Base-by-base conservation (phyloP, 164 flowering plant genomes). In the Aristolochia contorta region DNA sequence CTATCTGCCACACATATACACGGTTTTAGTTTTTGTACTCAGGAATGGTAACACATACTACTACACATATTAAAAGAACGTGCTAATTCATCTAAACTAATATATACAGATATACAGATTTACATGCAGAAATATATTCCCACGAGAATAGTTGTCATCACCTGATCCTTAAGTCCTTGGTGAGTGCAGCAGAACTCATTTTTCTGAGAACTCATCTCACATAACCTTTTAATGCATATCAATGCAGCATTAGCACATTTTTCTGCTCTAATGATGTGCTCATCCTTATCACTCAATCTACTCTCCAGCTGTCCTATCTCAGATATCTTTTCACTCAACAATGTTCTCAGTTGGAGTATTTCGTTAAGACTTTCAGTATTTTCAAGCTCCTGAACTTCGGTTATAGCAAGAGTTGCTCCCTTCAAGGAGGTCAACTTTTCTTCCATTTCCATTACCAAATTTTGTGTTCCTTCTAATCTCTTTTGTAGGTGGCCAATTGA, bases 391-490 rank as follows among this genome's bases (percentile, higher is more conserved):
- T 74, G 80, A 70, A 68, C 56, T 75, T 76, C 82, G 70, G 76
- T 81, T 43, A 87, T 76, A 60, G 84, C 86, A 30, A 87, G 57
- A 62, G 90, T 69, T 66, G 90, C 97, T 47, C 77, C 83, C 73
- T 76, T 85, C 74, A 90, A 74, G 58, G 82, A 75, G 58, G 65
- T 72, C 65, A 87, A 71, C 61, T 87, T 85, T 64, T 62, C 61
- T 63, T 80, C 81, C 84, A 85, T 74, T 48, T 82, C 82, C 58
- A 51, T 2, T 21, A 80, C 77, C 68, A 78, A 58, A 52, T 68
- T 72, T 50, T 80, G 84, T 56, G 94, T 85, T 54, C 78, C 84
- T 77, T 82, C 90, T 65, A 86, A 72, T 64, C 79, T 80, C 61
- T 64, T 71, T 52, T 80, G 78, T 46, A 87, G 72, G 22, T 64